These are phyloP conservation scores for Colletotrichum zoysiae DNA, from an alignment of 2,329 filamentous ascomycete species.

Conservation along the genomic window DNA sequence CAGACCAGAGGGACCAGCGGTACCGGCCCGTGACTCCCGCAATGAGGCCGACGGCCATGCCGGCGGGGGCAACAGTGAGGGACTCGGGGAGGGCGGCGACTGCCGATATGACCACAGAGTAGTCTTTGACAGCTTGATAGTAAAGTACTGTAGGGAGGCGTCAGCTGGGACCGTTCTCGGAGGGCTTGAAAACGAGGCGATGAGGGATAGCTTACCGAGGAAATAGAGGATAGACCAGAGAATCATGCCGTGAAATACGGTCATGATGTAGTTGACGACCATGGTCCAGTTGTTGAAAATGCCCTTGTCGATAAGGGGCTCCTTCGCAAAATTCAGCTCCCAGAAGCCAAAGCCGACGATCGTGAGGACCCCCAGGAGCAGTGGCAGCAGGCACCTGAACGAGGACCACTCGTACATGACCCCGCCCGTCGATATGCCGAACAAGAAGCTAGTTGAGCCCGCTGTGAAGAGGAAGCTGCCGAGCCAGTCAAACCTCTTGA, in stretches of 20 bases:
- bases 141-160: conserved; percentile 53
- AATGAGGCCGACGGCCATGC: conserved; percentile 66
- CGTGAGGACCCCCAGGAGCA: conserved; percentile 66
- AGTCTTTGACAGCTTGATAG: conserved; percentile 65
- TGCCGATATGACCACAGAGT: conserved; percentile 65
- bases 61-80: conserved; percentile 73
- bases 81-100: conserved; percentile 70
- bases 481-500: conserved; percentile 70
- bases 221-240: conserved; percentile 69
- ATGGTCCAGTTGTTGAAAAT: conserved; percentile 64
- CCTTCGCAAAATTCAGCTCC: conserved; percentile 62
- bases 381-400: conserved; percentile 72
- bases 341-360: conserved; percentile 66
- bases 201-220: conserved; percentile 52
- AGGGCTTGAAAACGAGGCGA: conserved; percentile 17
- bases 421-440: conserved; percentile 74
- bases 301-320: conserved; percentile 62
- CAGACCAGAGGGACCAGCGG: conserved; percentile 70
- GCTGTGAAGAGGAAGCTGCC: conserved; percentile 72
- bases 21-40: conserved; percentile 70
- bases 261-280: conserved; percentile 62
- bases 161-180: conserved; percentile 48
- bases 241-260: conserved; percentile 69
- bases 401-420: conserved; percentile 74
- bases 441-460: conserved; percentile 69